Percentiles rank a stretch among this genome's conserved stretches.
phyloP scores from a whole-genome alignment of 2,329 filamentous ascomycete genomes.

The Fusarium agapanthi region DNA sequence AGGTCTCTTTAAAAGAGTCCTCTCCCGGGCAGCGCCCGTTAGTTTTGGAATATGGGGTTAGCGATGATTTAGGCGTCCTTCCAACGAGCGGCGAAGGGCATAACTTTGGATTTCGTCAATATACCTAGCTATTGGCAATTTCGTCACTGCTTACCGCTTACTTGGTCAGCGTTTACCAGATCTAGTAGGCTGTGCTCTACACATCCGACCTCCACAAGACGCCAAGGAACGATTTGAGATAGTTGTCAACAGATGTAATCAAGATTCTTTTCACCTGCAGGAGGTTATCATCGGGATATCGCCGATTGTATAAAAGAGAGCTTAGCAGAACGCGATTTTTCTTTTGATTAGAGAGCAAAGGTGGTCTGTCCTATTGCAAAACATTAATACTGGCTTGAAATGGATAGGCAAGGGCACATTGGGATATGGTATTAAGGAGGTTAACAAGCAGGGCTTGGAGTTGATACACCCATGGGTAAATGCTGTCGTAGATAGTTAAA shows the following conservation, averaged over 20 bases:
- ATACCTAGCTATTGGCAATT: background rate
- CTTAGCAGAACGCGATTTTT: rapidly evolving
- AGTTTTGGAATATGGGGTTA: rapidly evolving
- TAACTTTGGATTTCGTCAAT: rapidly evolving
- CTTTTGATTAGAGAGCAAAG: rapidly evolving
- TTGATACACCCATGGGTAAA: background rate
- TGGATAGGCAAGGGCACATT: rapidly evolving
- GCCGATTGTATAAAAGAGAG: too few relatives aligned
- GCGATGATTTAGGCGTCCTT: rapidly evolving
- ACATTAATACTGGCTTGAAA: rapidly evolving
- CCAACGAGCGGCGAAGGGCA: background rate
- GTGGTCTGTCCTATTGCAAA: rapidly evolving
- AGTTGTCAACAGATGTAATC: rapidly evolving
- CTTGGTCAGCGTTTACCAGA: background rate
- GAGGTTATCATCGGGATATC: background rate
- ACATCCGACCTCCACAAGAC: rapidly evolving
- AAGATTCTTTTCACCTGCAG: background rate
- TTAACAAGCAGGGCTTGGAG: rapidly evolving
- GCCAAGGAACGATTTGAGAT: background rate
- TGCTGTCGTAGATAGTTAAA: background rate
- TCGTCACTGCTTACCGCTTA: background rate
- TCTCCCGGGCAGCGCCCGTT: background rate
- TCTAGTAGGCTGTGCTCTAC: rapidly evolving
- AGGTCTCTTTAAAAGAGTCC: too few relatives aligned
- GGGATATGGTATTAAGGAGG: rapidly evolving